A percentile compares a stretch with the other conserved stretches of the same genome.
Evolutionary conservation across 2,329 filamentous ascomycete genomes (phyloP).

Genomic region (Orbilia brochopaga): DNA sequence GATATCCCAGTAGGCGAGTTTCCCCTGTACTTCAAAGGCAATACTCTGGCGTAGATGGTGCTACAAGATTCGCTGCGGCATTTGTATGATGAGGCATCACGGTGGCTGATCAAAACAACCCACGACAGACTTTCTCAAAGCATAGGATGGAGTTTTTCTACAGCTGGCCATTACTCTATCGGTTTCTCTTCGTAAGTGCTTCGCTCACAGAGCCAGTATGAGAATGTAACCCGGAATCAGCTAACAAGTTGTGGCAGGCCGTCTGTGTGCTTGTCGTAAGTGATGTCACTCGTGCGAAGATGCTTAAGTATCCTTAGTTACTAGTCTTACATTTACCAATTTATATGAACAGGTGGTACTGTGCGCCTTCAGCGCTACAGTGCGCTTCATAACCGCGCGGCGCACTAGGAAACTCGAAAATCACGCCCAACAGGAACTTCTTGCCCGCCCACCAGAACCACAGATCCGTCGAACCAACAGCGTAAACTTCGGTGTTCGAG

Average conservation of each 20-base stretch:
- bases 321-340: not conserved
- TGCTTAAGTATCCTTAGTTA: not conserved
- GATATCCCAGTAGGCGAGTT: not conserved
- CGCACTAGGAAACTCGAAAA: constrained; percentile 17
- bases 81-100: not conserved
- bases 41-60: not conserved
- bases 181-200: constrained; percentile 43
- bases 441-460: constrained; percentile 9
- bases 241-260: constrained; percentile 1
- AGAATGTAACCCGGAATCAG: not conserved
- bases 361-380: constrained; percentile 5
- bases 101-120: not conserved
- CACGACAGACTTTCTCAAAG: not conserved
- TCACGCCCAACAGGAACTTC: constrained; percentile 14
- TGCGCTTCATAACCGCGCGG: constrained; percentile 16
- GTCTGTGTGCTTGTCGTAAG: constrained; percentile 21
- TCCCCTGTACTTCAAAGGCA: not conserved
- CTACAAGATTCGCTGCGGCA: not conserved
- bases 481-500: constrained; percentile 45
- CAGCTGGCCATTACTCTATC: constrained; percentile 21
- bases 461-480: constrained; percentile 17
- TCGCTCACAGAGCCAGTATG: not conserved
- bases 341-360: constrained; percentile 5
- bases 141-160: constrained; percentile 26
- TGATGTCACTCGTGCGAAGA: not conserved